Base-by-base conservation (phyloP, 352 stramenopile species). In the Phytophthora megakarya region DNA sequence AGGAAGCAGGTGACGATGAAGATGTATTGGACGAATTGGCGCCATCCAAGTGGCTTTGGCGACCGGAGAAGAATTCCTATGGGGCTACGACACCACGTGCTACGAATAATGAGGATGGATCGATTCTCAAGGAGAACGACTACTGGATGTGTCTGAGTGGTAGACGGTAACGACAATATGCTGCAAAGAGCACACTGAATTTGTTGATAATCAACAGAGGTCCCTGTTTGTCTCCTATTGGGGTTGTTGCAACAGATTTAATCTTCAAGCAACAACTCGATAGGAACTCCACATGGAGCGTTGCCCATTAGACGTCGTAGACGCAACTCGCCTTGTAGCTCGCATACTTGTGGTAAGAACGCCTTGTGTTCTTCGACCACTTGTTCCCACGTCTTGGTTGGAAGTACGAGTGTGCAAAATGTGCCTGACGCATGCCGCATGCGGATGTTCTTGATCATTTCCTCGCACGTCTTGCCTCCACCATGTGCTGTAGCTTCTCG, bases 371-470 rank as follows among this genome's bases (percentile, higher is more conserved):
- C 80, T 15, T 64, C 33, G 5, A 33, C 56, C 13, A 93, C 74
- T 35, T 74, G 46, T 0, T 62, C 37, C 85, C 82, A 93, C 18
- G 67, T 73, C 26, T 70, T 80, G 2, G 57, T 65, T 4, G 85
- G 85, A 18, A 71, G 42, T 21, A 93, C 78, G 28, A 93, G 80
- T 18, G 82, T 90, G 61, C 78, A 88, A 35, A 93, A 92, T 43
- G 82, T 91, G 26, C 85, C 85, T 8, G 82, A 92, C 2, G 85
- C 85, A 61, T 93, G 80, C 44, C 86, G 81, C 76, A 96, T 84
- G 59, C 90, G 89, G 56, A 97, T 96, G 60, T 97, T 93, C 60
- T 92, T 71, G 16, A 94, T 68, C 61, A 91, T 93, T 61, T 93
- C 84, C 3, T 74, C 82, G 28, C 81, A 85, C 8, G 73, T 92